Evolutionary conservation across 371 early-diverging fungal genomes (phyloP).

Genomic region (Rhizopus arrhizus): DNA sequence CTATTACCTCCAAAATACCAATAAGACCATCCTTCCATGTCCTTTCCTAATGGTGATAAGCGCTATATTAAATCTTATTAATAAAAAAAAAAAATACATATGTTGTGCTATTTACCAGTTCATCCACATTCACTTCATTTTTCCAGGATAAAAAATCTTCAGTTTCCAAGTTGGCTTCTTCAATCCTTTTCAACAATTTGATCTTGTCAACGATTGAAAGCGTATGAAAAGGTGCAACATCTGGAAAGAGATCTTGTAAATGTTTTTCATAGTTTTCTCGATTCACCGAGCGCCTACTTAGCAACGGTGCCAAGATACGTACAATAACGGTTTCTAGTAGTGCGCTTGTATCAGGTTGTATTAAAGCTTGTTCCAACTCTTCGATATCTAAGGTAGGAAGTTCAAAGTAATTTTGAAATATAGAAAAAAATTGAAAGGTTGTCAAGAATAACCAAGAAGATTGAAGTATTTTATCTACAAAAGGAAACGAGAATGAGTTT

Average conservation of each 20-base stretch:
- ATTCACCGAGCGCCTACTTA: not conserved
- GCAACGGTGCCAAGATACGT: conserved; percentile 5
- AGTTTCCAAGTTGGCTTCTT: conserved; percentile 12
- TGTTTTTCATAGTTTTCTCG: conserved; percentile 9
- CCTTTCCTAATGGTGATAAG: conserved; percentile 20
- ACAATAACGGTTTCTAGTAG: conserved; percentile 5
- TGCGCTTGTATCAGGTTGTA: not conserved
- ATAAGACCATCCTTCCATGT: conserved; percentile 27
- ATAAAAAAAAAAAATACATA: not conserved
- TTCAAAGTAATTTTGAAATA: conserved; percentile 15
- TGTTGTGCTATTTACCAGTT: conserved; percentile 8
- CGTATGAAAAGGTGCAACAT: not conserved
- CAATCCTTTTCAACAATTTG: conserved; percentile 17
- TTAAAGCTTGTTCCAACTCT: conserved; percentile 14
- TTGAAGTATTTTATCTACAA: conserved; percentile 25
- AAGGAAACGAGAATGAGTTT: not conserved
- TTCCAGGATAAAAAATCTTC: conserved; percentile 7
- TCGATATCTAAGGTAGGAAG: conserved; percentile 11
- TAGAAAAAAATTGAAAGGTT: conserved; percentile 21
- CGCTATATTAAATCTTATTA: conserved; percentile 13
- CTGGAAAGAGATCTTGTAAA: conserved; percentile 13
- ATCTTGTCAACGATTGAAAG: conserved; percentile 17
- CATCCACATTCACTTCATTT: not conserved
- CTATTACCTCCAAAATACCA: conserved; percentile 9
- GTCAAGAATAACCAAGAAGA: conserved; percentile 32